A percentile compares a stretch with the other conserved stretches of the same genome.
Evolutionary conservation across 208 protist species (phyloP).

Genomic region (Zelonia costaricensis): DNA sequence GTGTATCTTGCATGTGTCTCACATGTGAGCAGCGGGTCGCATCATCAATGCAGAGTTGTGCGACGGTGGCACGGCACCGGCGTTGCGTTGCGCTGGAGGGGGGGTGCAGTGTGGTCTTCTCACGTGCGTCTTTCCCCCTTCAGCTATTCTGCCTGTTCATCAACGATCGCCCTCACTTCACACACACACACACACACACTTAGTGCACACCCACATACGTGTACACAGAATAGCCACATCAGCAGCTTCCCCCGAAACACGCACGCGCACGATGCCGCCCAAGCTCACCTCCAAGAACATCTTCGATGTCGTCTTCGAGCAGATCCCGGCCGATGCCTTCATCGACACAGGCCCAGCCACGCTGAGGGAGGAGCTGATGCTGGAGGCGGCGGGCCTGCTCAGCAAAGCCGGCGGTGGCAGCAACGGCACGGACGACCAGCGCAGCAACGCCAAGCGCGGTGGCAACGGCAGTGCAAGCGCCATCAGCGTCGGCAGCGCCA

Average conservation of each 20-base stretch:
- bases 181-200: background rate
- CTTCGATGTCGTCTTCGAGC: conserved; percentile 73
- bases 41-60: no score
- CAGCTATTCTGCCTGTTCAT: no score
- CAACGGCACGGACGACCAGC: background rate
- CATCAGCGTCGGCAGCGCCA: background rate
- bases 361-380: conserved; percentile 52
- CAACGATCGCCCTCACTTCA: background rate
- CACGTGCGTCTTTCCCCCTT: background rate
- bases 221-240: background rate
- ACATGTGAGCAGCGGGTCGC: no score
- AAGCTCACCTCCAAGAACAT: conserved; percentile 65
- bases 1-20: no score
- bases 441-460: background rate
- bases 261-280: conserved; percentile 42
- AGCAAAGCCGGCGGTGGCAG: background rate
- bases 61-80: no score
- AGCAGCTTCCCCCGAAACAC: no score
- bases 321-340: conserved; percentile 56
- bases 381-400: conserved; percentile 27
- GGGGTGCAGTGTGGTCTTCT: no score
- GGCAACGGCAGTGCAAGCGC: background rate
- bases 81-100: no score
- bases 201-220: background rate
- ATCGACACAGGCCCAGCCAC: conserved; percentile 58